Evolutionary conservation across 306 rosid genomes (phyloP), one percentile per base, ranked within the genome.

Genomic region (Lupinus albus): DNA sequence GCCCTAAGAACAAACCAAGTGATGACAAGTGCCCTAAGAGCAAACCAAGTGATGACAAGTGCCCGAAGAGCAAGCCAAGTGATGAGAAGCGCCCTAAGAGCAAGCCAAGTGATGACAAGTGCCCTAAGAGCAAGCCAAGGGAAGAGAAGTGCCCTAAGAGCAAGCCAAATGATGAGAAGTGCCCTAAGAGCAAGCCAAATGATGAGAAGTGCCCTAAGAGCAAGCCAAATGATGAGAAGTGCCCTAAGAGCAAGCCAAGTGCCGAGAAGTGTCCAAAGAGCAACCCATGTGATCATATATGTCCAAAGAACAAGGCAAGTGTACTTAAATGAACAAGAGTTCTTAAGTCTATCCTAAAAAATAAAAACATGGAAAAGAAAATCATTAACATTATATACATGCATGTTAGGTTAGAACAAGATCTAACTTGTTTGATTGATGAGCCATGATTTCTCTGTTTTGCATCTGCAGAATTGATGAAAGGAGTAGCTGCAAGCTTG

Each of bases 391-490:
- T 65, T 42, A 30, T 44, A 47, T 64, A 53, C 45, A 46, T 55
- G 55, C 63, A 49, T 46, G 20, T 32, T 64, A 53, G 10, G 32
- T 46, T 44, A 50, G 44, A 51, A 57, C 61, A 67, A 67, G 46
- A 11, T 20, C 2, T 20, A 20, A 20, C 2, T 20, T 20, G 25
- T 44, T 17, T 48, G 32, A 39, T 32, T 21, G 68, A 64, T 50
- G 12, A 48, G 25, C 33, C 17, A 56, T 60, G 0, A 25, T 42
- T 46, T 60, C 3, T 13, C 21, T 66, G 13, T 57, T 47, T 72
- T 63, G 51, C 7, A 1, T 25, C 57, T 44, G 76, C 83, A 82
- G 83, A 78, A 64, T 42, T 58, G 66, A 73, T 18, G 30, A 52
- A 35, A 52, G 30, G 11, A 50, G 30, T 20, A 63, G 80, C 78